These are phyloP conservation scores for Oryza meyeriana DNA, from an alignment of 176 grass and related monocot species.

Conservation along the genomic window DNA sequence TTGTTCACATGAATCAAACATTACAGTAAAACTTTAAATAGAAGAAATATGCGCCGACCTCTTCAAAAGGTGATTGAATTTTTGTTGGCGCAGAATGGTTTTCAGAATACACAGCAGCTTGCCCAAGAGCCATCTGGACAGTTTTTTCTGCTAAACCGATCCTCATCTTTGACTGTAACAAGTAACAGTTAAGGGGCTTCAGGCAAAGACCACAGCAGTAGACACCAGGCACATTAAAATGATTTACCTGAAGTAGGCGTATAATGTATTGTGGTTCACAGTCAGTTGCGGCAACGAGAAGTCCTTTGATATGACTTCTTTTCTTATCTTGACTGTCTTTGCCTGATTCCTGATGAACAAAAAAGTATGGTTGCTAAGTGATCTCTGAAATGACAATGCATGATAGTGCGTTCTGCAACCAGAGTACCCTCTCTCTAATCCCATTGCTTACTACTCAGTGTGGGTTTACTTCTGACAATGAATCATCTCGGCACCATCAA, in stretches of 20 bases:
- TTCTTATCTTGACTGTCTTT: constrained; percentile 99
- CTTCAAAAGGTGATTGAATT: constrained; percentile 74
- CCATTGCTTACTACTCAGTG: not conserved
- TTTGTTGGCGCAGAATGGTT: constrained; percentile 35
- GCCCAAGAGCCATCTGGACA: constrained; percentile 85
- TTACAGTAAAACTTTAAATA: constrained; percentile 7
- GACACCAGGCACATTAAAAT: constrained; percentile 12
- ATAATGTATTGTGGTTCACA: constrained; percentile 97
- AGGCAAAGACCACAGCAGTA: not conserved
- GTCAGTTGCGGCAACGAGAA: constrained; percentile 92
- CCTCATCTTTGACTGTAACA: constrained; percentile 93
- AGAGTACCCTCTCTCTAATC: constrained; percentile 18
- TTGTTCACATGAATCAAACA: not conserved
- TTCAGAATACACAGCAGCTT: constrained; percentile 79
- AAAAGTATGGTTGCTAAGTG: not conserved
- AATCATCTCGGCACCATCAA: not conserved
- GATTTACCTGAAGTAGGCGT: constrained; percentile 89
- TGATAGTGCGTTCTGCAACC: not conserved
- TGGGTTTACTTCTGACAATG: constrained; percentile 2
- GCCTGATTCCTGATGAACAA: constrained; percentile 69
- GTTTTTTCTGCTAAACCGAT: constrained; percentile 98
- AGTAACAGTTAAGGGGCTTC: constrained; percentile 23
- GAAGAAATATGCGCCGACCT: constrained; percentile 48
- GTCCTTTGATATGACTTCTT: constrained; percentile 92
- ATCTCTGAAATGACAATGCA: constrained; percentile 7